Evolutionary conservation across 2,329 filamentous ascomycete genomes (phyloP), one percentile per base, ranked within the genome.

Genomic region (Microdochium paspali): DNA sequence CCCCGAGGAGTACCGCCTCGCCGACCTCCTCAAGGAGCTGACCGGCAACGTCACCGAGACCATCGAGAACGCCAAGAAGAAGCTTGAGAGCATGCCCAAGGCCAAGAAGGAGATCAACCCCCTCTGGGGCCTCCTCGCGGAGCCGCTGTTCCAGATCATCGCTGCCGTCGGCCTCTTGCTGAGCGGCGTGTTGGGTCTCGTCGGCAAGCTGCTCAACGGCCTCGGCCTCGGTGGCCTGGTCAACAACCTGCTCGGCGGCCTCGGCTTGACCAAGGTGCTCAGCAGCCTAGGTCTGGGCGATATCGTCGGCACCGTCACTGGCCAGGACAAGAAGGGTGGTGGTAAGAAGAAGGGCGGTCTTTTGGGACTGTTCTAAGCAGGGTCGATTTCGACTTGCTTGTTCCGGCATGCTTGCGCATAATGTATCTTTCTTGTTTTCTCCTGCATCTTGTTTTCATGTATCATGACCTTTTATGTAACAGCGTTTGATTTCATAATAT

Each of bases 41-140:
- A 91, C 90, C 0, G 84, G 84, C 20, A 84, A 80, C 24, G 86
- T 96, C 21, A 84, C 86, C 44, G 82, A 84, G 58, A 88, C 84
- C 23, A 91, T 96, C 56, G 90, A 96, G 61, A 83, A 85, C 53
- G 86, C 87, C 24, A 93, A 90, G 80, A 87, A 85, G 71, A 87
- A 87, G 73, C 86, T 95, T 51, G 82, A 86, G 60, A 86, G 87
- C 61, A 93, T 95, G 87, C 90, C 90, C 5, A 86, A 94, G 56
- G 90, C 89, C 40, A 94, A 95, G 84, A 91, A 95, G 76, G 84
- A 91, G 72, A 77, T 95, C 51, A 95, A 91, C 70, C 90, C 90
- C 10, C 80, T 96, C 25, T 95, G 90, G 89, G 81, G 73, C 25
- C 73, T 95, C 44, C 72, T 93, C 13, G 81, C 81, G 30, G 88